A percentile compares a stretch with the other conserved stretches of the same genome.
Conservation (phyloP, 768 basidiomycete species). For the Dacryopinax primogenitus region DNA sequence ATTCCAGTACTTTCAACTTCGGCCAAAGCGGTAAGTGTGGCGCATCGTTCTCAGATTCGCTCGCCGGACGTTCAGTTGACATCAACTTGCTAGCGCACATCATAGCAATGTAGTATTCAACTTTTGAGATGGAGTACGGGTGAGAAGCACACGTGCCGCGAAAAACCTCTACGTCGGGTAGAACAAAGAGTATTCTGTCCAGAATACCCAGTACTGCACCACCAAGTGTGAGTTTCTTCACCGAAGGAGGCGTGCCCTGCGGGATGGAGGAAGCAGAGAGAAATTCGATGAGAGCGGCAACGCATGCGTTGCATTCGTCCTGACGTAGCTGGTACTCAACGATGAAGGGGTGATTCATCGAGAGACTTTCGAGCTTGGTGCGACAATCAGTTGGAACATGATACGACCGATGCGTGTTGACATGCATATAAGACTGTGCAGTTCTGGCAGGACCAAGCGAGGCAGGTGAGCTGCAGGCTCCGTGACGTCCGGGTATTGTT, state of each 20-base stretch:
- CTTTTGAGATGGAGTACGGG: not conserved
- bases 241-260: not conserved
- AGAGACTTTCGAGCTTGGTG: not conserved
- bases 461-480: not conserved
- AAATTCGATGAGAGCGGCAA: not conserved
- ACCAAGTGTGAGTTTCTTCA: not conserved
- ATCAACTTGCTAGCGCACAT: not conserved
- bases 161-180: not conserved
- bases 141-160: not conserved
- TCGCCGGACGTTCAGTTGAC: not conserved
- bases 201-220: not conserved
- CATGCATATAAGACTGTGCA: not conserved
- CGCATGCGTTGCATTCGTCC: not conserved
- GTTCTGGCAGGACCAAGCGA: not conserved
- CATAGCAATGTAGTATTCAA: not conserved
- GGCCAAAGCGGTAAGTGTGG: not conserved
- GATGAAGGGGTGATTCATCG: not conserved
- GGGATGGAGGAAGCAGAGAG: not conserved
- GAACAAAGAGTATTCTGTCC: not conserved
- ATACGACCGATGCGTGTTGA: not conserved
- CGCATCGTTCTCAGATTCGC: not conserved
- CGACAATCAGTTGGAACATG: not conserved
- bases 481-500: not conserved
- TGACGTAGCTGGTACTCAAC: not conserved
- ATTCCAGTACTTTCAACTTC: not conserved